Percentiles rank a stretch among this genome's conserved stretches.
These are phyloP conservation scores for Malus hybrid DNA, from an alignment of 331 rosid genomes.

Conservation along the genomic window DNA sequence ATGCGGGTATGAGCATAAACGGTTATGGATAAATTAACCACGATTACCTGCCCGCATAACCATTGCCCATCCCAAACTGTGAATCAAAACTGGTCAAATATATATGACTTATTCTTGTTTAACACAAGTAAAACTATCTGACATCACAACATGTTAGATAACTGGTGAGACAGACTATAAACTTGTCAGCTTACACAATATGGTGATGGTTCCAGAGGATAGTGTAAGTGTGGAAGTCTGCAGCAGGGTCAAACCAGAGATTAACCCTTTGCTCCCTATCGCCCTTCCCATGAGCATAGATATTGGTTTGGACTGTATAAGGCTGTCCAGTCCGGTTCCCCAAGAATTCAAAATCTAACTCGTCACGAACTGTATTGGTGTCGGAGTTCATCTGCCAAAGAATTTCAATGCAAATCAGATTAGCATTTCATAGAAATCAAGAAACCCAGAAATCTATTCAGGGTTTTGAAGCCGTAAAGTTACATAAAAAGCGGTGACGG, in stretches of 20 bases:
- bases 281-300: slow-evolving; percentile 76
- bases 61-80: no score
- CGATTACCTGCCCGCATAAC: no score
- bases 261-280: slow-evolving; percentile 82
- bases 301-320: slow-evolving; percentile 81
- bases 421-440: not conserved
- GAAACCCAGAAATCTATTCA: not conserved
- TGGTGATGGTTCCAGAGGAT: slow-evolving; percentile 63
- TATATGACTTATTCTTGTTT: no score
- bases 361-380: slow-evolving; percentile 62
- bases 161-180: no score
- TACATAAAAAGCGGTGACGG: slow-evolving; percentile 91
- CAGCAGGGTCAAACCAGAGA: slow-evolving; percentile 88
- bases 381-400: slow-evolving; percentile 72
- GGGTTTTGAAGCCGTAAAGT: not conserved
- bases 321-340: slow-evolving; percentile 88
- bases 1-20: no score
- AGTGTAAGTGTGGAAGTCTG: slow-evolving; percentile 61
- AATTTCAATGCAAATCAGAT: not conserved
- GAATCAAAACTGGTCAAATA: no score
- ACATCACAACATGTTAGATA: not conserved
- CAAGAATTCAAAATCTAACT: slow-evolving; percentile 86
- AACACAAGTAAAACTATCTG: no score
- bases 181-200: slow-evolving; percentile 41
- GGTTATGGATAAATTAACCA: no score